A percentile compares a stretch with the other conserved stretches of the same genome.
Evolutionary conservation across 169 alveolate genomes (phyloP).

Genomic region (Eimeria maxima): DNA sequence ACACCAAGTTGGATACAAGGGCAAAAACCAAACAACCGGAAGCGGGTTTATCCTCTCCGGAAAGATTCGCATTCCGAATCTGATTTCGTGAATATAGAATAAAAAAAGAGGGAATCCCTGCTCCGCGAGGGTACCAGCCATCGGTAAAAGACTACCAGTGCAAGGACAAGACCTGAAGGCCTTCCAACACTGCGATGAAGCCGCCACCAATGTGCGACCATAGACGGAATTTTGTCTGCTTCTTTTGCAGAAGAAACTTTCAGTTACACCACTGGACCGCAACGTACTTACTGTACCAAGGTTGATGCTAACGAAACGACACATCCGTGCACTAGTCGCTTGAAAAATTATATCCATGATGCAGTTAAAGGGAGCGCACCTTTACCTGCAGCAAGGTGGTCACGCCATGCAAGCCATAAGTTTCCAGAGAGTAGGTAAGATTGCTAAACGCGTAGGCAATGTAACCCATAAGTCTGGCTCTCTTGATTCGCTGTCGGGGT

Average conservation of each 20-base stretch:
- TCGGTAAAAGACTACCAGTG: neutral
- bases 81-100: neutral
- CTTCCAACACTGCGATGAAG: neutral
- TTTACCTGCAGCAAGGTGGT: neutral
- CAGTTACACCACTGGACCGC: neutral
- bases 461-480: neutral
- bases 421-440: neutral
- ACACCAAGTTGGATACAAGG: neutral
- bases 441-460: neutral
- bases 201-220: neutral
- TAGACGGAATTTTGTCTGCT: neutral
- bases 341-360: neutral
- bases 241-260: neutral
- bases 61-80: no score
- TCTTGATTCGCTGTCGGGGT: neutral
- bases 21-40: neutral
- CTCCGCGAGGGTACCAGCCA: neutral
- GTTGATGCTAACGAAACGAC: neutral
- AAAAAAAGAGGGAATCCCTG: neutral
- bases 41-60: neutral
- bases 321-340: neutral
- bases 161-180: neutral
- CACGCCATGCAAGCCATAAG: neutral
- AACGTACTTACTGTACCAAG: constrained; percentile 1
- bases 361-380: neutral